A percentile compares a stretch with the other conserved stretches of the same genome.
Evolutionary conservation across 2,329 filamentous ascomycete genomes (phyloP).

Genomic region (Sclerotinia trifoliorum): DNA sequence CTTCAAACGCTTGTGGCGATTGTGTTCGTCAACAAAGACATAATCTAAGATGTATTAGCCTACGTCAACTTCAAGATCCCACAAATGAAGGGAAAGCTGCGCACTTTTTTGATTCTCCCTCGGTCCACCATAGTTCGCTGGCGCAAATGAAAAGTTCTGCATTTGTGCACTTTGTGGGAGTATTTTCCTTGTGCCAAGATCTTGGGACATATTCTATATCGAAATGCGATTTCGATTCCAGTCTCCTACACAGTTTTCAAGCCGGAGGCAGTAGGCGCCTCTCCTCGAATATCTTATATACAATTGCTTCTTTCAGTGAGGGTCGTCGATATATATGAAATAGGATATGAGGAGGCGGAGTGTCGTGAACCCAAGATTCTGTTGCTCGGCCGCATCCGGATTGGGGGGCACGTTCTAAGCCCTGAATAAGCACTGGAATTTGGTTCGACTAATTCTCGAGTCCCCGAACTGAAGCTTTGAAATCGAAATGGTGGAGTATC

Average conservation of each 20-base stretch:
- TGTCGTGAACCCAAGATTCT: slow-evolving; percentile 13
- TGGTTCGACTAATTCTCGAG: neutral
- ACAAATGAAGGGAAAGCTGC: slow-evolving; percentile 37
- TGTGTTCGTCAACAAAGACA: slow-evolving; percentile 98
- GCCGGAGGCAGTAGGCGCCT: neutral
- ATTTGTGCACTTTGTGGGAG: slow-evolving; percentile 67
- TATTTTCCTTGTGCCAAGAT: slow-evolving; percentile 59
- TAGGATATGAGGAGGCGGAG: slow-evolving; percentile 6
- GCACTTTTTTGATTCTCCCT: slow-evolving; percentile 83
- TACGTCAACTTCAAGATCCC: slow-evolving; percentile 13
- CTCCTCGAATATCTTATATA: neutral
- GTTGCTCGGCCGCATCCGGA: neutral
- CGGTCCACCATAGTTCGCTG: slow-evolving; percentile 59
- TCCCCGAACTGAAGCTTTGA: slow-evolving; percentile 10
- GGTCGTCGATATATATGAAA: neutral
- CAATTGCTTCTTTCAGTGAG: neutral
- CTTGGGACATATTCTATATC: slow-evolving; percentile 55
- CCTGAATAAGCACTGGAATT: slow-evolving; percentile 7
- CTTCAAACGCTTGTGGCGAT: slow-evolving; percentile 94
- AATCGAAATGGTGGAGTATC: slow-evolving; percentile 20
- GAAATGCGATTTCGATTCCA: neutral
- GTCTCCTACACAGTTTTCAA: slow-evolving; percentile 1
- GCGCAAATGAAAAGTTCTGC: slow-evolving; percentile 75
- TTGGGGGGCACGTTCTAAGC: slow-evolving; percentile 14
- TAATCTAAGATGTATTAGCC: slow-evolving; percentile 65